phyloP scores from a whole-genome alignment of 768 basidiomycete genomes.

The Termitomyces eurrhizus region DNA sequence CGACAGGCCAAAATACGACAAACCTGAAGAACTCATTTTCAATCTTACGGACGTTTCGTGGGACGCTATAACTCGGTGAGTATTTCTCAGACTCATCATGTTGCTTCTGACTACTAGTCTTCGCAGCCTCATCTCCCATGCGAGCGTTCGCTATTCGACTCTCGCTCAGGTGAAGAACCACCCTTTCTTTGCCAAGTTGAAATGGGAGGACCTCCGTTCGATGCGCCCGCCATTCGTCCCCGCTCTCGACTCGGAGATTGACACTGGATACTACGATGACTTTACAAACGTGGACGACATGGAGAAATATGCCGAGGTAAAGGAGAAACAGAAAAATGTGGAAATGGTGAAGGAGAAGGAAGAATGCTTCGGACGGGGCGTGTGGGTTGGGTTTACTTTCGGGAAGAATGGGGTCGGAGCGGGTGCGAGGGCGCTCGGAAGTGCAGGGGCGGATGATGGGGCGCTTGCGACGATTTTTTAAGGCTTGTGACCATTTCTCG shows the following conservation, averaged over 20 bases:
- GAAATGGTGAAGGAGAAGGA: slow-evolving; percentile 90
- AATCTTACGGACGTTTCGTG: slow-evolving; percentile 92
- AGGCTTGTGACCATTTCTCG: background rate
- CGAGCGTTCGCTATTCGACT: slow-evolving; percentile 73
- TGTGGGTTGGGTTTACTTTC: slow-evolving; percentile 92
- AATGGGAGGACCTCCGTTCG: slow-evolving; percentile 78
- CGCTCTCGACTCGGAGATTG: slow-evolving; percentile 88
- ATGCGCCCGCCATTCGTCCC: slow-evolving; percentile 89
- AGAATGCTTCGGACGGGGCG: slow-evolving; percentile 63
- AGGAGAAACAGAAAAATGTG: slow-evolving; percentile 95
- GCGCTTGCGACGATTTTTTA: slow-evolving; percentile 61
- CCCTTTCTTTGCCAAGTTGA: slow-evolving; percentile 75
- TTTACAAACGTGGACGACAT: slow-evolving; percentile 88
- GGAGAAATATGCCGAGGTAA: slow-evolving; percentile 98
- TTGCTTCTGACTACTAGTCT: background rate
- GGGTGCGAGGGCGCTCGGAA: slow-evolving; percentile 39
- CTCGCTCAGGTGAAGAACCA: slow-evolving; percentile 70
- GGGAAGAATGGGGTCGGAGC: slow-evolving; percentile 78
- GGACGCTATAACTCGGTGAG: slow-evolving; percentile 87
- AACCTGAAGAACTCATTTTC: slow-evolving; percentile 94
- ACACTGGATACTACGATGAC: slow-evolving; percentile 94
- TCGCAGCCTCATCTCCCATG: slow-evolving; percentile 79
- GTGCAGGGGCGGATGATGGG: slow-evolving; percentile 42
- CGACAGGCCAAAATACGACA: slow-evolving; percentile 91
- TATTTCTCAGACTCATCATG: background rate